phyloP scores from a whole-genome alignment of 495 filamentous ascomycete genomes.

The Elasticomyces elasticus region DNA sequence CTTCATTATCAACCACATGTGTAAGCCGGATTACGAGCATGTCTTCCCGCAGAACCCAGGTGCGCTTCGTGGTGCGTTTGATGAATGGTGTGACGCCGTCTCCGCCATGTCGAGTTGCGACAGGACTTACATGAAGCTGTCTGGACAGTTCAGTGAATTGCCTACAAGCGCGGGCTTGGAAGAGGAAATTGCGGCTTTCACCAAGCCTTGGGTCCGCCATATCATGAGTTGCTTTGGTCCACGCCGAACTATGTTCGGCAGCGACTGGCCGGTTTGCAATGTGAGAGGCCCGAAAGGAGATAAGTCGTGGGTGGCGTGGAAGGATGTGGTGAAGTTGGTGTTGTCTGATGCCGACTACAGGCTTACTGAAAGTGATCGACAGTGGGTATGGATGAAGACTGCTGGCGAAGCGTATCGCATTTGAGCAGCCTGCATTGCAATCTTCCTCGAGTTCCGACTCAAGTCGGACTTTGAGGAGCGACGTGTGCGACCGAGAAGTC shows the following conservation, averaged over 20 bases:
- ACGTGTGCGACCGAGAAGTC: no score
- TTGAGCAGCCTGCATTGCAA: neutral
- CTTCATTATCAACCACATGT: constrained; percentile 73
- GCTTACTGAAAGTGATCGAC: constrained; percentile 47
- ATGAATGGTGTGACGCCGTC: constrained; percentile 39
- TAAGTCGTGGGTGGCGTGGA: constrained; percentile 46
- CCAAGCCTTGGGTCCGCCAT: constrained; percentile 57
- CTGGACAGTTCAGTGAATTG: constrained; percentile 69
- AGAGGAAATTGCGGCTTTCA: constrained; percentile 31
- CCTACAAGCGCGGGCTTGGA: constrained; percentile 34
- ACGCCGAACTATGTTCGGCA: constrained; percentile 72
- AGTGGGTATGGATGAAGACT: constrained; percentile 57
- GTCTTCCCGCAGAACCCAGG: neutral
- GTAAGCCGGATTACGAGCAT: constrained; percentile 63
- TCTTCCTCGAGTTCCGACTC: no score
- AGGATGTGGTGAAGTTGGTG: constrained; percentile 47
- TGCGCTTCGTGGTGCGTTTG: constrained; percentile 9
- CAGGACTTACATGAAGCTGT: constrained; percentile 76
- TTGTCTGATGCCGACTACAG: constrained; percentile 44
- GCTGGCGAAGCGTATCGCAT: constrained; percentile 37
- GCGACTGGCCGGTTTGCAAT: constrained; percentile 84
- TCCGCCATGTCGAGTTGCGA: constrained; percentile 29
- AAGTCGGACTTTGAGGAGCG: no score
- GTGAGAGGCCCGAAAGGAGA: constrained; percentile 47
- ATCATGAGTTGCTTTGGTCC: constrained; percentile 59